A percentile compares a stretch with the other conserved stretches of the same genome.
These are phyloP conservation scores for Agrocybe praecox DNA, from an alignment of 768 basidiomycete species.

Conservation along the genomic window DNA sequence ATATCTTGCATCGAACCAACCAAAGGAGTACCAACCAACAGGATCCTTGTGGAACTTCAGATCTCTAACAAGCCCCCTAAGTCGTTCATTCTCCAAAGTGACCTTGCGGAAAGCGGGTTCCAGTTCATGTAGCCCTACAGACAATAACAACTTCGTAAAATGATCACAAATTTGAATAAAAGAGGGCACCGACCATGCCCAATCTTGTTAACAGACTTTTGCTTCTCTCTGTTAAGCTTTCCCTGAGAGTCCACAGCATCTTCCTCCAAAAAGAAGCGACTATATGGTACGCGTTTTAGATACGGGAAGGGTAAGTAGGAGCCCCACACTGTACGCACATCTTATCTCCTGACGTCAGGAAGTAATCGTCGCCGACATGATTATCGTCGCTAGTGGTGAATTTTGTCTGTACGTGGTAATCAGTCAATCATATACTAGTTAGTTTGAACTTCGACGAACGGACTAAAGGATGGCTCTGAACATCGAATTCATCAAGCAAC, in stretches of 20 bases:
- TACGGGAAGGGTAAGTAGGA: too few relatives aligned
- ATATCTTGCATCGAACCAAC: not conserved
- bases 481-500: slow-evolving; percentile 76
- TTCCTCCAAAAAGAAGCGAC: slow-evolving; percentile 90
- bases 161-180: not conserved
- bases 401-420: slow-evolving; percentile 60
- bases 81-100: slow-evolving; percentile 76
- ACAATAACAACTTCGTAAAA: too few relatives aligned
- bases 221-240: slow-evolving; percentile 70
- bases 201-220: slow-evolving; percentile 92
- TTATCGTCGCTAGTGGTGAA: slow-evolving; percentile 82
- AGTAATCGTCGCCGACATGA: slow-evolving; percentile 92
- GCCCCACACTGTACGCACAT: slow-evolving; percentile 46
- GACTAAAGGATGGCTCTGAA: slow-evolving; percentile 83
- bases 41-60: slow-evolving; percentile 87
- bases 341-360: slow-evolving; percentile 90
- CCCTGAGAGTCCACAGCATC: slow-evolving; percentile 75
- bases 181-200: slow-evolving; percentile 63
- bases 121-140: slow-evolving; percentile 76
- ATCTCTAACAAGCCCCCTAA: slow-evolving; percentile 73
- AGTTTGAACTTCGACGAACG: slow-evolving; percentile 18
- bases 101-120: slow-evolving; percentile 81
- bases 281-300: slow-evolving; percentile 20
- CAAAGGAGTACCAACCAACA: slow-evolving; percentile 52
- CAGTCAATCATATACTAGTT: not conserved